Evolutionary conservation across 2,329 filamentous ascomycete genomes (phyloP), one percentile per base, ranked within the genome.

Genomic region (Alternaria brassicae): DNA sequence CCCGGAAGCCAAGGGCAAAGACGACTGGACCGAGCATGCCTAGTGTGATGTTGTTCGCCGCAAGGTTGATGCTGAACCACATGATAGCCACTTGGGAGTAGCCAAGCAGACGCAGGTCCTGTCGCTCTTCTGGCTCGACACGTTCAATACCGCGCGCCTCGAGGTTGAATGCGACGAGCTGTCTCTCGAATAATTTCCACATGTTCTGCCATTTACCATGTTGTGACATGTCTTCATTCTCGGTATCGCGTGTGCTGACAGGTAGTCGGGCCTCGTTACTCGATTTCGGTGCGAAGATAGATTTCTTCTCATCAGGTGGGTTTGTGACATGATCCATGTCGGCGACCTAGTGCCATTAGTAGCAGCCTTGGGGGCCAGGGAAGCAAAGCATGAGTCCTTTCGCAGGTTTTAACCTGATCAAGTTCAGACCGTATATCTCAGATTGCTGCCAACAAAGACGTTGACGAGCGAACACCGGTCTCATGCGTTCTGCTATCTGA

Each of bases 1-100:
- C 87, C 13, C 80, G 65, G 63, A 89, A 89, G 19, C 84, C 83
- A 6, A 89, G 78, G 4, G 80, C 81, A 72, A 85, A 89, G 1
- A 87, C 81, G 2, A 82, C 81, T 1, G 86, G 85, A 0, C 86
- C 87, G 17, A 89, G 80, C 82, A 88, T 87, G 1, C 85, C 87
- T n/a, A 89, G 78, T 0, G 86, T 87, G 42, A 89, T 83, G 63
- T 89, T 88, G 74, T 88, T 88, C 25, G 86, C 84, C 2, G 85
- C 84, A 9, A 88, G 77, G 67, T 89, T 89, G 72, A 88, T 83
- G 9, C 84, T 86, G 61, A 88, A 82, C 87, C 86, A 89, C 48
- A 89, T 75, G 45, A 87, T 73, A 17, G 81, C 82, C 21, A 85
- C 82, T 71, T 88, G 85, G 36, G 82, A 75, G 69, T 86, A 86